phyloP scores from a whole-genome alignment of 148 eudicot genomes.

The Amaranthus palmeri region DNA sequence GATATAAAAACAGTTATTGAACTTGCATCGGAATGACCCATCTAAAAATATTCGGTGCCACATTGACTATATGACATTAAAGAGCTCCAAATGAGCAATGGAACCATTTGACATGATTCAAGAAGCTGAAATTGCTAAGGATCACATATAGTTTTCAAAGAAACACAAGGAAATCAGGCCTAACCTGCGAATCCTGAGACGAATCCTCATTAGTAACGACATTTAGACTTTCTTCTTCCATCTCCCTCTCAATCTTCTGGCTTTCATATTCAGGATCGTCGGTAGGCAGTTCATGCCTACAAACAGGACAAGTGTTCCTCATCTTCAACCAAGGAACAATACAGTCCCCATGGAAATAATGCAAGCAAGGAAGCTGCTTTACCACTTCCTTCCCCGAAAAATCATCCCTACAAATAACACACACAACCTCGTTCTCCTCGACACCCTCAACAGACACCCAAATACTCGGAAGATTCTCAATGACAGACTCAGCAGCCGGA shows the following conservation, averaged over 20 bases:
- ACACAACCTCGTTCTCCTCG: conserved; percentile 39
- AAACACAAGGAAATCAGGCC: conserved; percentile 46
- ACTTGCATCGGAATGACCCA: conserved; percentile 21
- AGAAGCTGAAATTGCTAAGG: conserved; percentile 17
- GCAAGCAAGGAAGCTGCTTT: conserved; percentile 74
- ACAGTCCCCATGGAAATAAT: conserved; percentile 80
- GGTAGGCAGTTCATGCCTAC: conserved; percentile 89
- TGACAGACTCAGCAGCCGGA: conserved; percentile 67
- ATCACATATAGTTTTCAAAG: conserved; percentile 29
- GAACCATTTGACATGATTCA: background rate
- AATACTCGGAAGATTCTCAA: conserved; percentile 56
- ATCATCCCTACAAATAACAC: conserved; percentile 82
- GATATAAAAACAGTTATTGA: conserved; percentile 19
- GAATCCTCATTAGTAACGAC: conserved; percentile 9
- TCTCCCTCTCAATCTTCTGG: conserved; percentile 38
- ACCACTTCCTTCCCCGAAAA: conserved; percentile 45
- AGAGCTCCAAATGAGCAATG: conserved; percentile 4
- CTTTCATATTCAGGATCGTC: conserved; percentile 83
- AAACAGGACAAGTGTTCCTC: conserved; percentile 90
- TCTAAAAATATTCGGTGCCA: conserved; percentile 11
- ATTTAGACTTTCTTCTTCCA: conserved; percentile 11
- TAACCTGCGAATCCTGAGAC: conserved; percentile 42
- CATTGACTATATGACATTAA: conserved; percentile 14
- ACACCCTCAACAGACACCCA: conserved; percentile 34
- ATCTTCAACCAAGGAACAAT: conserved; percentile 78